Evolutionary conservation across 2,329 filamentous ascomycete species (phyloP).

Genomic region (Chalaropsis thielavioides): DNA sequence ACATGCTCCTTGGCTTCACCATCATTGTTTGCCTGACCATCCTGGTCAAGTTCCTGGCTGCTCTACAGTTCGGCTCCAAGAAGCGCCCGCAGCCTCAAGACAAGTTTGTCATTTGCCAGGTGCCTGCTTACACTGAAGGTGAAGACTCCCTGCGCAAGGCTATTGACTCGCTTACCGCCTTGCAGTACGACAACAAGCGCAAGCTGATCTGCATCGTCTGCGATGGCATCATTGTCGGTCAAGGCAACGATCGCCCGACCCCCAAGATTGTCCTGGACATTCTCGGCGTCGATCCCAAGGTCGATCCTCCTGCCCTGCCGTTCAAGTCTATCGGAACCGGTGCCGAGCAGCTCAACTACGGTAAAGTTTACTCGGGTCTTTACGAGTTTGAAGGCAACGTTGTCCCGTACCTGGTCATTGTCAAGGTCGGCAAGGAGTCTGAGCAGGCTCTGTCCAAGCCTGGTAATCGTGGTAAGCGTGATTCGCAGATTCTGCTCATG

Average conservation of each 20-base stretch:
- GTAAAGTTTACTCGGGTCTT: slow-evolving; percentile 93
- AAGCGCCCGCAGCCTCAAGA: slow-evolving; percentile 79
- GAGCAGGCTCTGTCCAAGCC: slow-evolving; percentile 85
- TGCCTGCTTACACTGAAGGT: slow-evolving; percentile 94
- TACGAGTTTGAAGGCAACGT: slow-evolving; percentile 98
- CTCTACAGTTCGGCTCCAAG: slow-evolving; percentile 86
- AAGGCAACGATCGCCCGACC: slow-evolving; percentile 89
- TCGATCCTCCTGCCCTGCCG: slow-evolving; percentile 82
- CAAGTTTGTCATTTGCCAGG: slow-evolving; percentile 97
- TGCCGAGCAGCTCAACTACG: slow-evolving; percentile 90
- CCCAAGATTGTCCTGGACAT: slow-evolving; percentile 97
- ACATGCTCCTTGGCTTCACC: slow-evolving; percentile 76
- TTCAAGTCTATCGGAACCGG: slow-evolving; percentile 87
- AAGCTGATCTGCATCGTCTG: slow-evolving; percentile 95
- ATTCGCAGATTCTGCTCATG: slow-evolving; percentile 91
- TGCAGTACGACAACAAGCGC: slow-evolving; percentile 96
- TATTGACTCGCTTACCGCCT: slow-evolving; percentile 80
- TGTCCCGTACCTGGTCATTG: slow-evolving; percentile 86
- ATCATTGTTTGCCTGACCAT: slow-evolving; percentile 70
- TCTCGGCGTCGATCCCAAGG: slow-evolving; percentile 88
- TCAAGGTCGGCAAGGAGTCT: slow-evolving; percentile 95
- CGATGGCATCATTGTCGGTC: slow-evolving; percentile 91
- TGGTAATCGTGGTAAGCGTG: slow-evolving; percentile 95
- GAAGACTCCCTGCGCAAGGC: slow-evolving; percentile 90
- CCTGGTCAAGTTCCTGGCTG: slow-evolving; percentile 75